Percentiles rank a stretch among this genome's conserved stretches.
phyloP scores from a whole-genome alignment of 2,329 filamentous ascomycete species.

The Fusarium globosum region DNA sequence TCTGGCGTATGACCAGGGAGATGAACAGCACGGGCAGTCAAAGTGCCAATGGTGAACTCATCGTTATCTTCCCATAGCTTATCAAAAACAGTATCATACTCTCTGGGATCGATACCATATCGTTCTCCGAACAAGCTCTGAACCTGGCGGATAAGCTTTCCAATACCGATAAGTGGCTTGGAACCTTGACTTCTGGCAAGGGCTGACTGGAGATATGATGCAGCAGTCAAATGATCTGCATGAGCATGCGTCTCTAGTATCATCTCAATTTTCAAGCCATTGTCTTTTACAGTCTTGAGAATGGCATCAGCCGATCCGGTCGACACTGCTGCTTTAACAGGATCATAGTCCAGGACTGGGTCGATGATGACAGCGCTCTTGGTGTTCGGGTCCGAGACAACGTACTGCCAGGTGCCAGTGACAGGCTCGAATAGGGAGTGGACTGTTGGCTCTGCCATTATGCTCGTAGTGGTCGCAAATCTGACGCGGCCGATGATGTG shows the following conservation, averaged over 20 bases:
- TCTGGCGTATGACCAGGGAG: constrained; percentile 72
- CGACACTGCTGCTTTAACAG: constrained; percentile 52
- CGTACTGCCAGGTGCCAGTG: constrained; percentile 69
- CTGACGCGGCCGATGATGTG: background rate
- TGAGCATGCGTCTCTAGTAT: constrained; percentile 73
- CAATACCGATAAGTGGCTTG: constrained; percentile 63
- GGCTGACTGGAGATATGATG: constrained; percentile 64
- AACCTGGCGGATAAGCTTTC: constrained; percentile 62
- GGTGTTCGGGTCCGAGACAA: constrained; percentile 66
- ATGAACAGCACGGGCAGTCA: constrained; percentile 61
- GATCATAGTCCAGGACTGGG: constrained; percentile 68
- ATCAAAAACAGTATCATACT: constrained; percentile 63
- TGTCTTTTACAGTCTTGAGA: constrained; percentile 55
- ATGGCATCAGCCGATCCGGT: constrained; percentile 65
- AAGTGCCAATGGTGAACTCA: constrained; percentile 59
- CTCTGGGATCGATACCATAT: constrained; percentile 58
- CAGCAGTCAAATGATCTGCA: constrained; percentile 70
- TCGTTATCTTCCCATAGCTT: constrained; percentile 65
- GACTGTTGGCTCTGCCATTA: constrained; percentile 19
- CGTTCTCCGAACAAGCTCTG: constrained; percentile 61
- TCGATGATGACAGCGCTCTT: constrained; percentile 67
- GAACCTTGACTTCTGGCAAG: constrained; percentile 51
- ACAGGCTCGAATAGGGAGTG: constrained; percentile 35
- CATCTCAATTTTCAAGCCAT: constrained; percentile 59
- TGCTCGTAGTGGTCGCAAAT: background rate